These are phyloP conservation scores for Helenozyma baotianmanensis DNA, from an alignment of 805 yeast genomes.

Conservation along the genomic window DNA sequence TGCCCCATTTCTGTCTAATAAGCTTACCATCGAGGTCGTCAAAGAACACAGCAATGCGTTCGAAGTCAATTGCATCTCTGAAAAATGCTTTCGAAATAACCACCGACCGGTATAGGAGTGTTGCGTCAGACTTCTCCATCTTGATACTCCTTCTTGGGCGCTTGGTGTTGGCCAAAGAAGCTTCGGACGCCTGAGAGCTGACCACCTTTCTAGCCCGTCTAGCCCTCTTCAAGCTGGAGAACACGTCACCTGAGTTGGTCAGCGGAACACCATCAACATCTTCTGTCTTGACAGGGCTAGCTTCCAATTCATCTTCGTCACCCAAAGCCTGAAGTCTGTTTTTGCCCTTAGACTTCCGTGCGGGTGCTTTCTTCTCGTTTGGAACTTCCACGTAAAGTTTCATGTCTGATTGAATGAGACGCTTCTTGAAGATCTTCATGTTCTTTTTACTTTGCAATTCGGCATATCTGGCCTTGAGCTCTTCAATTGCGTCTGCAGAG, in stretches of 20 bases:
- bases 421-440: constrained; percentile 7
- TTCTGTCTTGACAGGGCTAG: constrained; percentile 1
- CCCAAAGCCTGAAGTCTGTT: constrained; percentile 10
- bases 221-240: constrained; percentile 7
- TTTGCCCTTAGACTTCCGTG: constrained; percentile 5
- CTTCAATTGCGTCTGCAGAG: constrained; percentile 23
- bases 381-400: constrained; percentile 12
- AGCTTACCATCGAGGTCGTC: constrained; percentile 38
- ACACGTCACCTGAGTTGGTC: constrained; percentile 2
- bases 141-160: constrained; percentile 16
- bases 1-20: constrained; percentile 66
- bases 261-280: background rate
- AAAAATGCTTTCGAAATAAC: constrained; percentile 61
- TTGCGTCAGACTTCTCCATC: constrained; percentile 44
- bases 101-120: constrained; percentile 57
- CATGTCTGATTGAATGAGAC: constrained; percentile 11
- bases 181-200: constrained; percentile 4
- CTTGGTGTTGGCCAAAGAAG: constrained; percentile 2
- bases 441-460: constrained; percentile 6
- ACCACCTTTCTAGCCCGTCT: constrained; percentile 14
- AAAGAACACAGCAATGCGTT: constrained; percentile 48
- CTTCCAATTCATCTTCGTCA: no score
- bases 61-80: constrained; percentile 62
- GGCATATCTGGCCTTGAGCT: constrained; percentile 16
- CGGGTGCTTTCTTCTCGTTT: constrained; percentile 1